Conservation (phyloP, 768 basidiomycete species). For the Mycena chlorophos region DNA sequence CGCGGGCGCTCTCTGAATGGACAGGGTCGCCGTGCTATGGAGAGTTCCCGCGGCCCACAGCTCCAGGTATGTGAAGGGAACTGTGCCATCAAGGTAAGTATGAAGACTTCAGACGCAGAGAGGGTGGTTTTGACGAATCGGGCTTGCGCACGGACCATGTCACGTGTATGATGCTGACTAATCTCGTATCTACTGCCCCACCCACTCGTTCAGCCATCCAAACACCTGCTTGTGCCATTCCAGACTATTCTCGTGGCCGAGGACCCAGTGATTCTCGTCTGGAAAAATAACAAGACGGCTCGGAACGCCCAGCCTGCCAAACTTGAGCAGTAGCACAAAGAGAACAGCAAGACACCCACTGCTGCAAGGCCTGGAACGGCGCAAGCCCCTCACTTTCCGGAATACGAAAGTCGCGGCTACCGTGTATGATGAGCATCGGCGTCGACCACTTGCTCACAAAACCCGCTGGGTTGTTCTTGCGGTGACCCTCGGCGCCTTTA, state of each 20-base stretch:
- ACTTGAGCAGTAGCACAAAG: neutral
- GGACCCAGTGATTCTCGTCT: slow-evolving; percentile 3
- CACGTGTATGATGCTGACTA: neutral
- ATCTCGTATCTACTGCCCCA: neutral
- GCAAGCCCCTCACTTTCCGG: slow-evolving; percentile 63
- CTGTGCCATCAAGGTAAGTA: slow-evolving; percentile 25
- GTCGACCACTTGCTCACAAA: slow-evolving; percentile 85
- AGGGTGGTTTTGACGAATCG: neutral
- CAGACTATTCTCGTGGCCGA: neutral
- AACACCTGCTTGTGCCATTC: neutral
- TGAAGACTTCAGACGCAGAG: slow-evolving; percentile 7
- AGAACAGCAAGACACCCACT: neutral
- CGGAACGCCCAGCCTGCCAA: neutral
- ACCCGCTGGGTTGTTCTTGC: slow-evolving; percentile 79
- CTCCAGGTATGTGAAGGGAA: slow-evolving; percentile 21
- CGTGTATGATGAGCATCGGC: slow-evolving; percentile 84
- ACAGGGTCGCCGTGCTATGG: slow-evolving; percentile 76
- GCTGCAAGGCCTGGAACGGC: neutral
- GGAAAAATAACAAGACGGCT: slow-evolving; percentile 6
- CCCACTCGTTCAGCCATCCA: neutral
- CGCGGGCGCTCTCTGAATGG: slow-evolving; percentile 55
- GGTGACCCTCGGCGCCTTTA: slow-evolving; percentile 50
- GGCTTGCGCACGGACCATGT: neutral
- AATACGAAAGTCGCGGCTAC: slow-evolving; percentile 85
- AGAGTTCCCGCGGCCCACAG: slow-evolving; percentile 26